Base-by-base conservation (phyloP, 768 basidiomycete genomes). In the Lactarius sp. region DNA sequence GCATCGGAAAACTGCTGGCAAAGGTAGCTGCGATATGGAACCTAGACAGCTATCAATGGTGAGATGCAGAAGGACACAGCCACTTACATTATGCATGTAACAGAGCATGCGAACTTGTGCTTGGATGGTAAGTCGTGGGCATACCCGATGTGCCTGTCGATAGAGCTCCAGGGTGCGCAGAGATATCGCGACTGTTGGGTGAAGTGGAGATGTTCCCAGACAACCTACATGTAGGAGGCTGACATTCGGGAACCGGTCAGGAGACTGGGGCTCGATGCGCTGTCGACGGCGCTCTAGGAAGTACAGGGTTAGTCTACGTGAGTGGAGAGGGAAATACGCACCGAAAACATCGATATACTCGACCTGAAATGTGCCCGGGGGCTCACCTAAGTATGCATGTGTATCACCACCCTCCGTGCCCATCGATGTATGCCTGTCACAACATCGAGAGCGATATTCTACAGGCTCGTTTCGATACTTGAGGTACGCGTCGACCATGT, bases 51-150 rank as follows among this genome's bases (percentile, higher is more conserved):
- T 6, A 27, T n/a, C 37, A 37, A 27, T n/a, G 6, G 50, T 51
- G 6, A 51, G 7, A 33, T 2, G 14, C 7, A 51, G 12, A 51
- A 22, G 9, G 4, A 51, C 7, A 10, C 9, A 39, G 54, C 12
- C 36, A 60, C 54, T 42, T 51, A 72, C 71, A 20, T 47, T 13
- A 34, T 72, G 71, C 3, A 73, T 51, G 39, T 66, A 55, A 37
- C 66, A 69, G 3, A 72, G 37, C 7, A 59, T 60, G 16, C 59
- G 52, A 34, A 58, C 59, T 34, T 68, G 60, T 2, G 67, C 71
- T 22, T 70, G 65, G 12, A 74, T 59, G 54, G 67, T 71, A 52
- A 72, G 65, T 0, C 67, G 66, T 0, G 73, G 72, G 47, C 71
- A 72, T 4, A 65, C 66, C 0, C 67, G 64, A 49, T 71, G 70